Evolutionary conservation across 75 land plant species (phyloP).

Genomic region (Azolla pinnata): DNA sequence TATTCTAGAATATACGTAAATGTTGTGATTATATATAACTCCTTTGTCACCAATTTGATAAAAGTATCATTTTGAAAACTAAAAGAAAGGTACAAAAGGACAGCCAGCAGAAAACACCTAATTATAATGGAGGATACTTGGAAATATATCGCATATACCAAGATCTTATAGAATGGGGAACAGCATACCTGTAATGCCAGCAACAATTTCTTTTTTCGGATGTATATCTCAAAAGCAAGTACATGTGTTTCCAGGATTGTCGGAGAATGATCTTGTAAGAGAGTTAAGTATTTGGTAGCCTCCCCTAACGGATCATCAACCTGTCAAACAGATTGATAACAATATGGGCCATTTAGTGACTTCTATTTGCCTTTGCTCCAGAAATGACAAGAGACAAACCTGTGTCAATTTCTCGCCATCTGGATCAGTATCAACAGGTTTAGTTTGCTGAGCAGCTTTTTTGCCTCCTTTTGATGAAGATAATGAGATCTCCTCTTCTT

Average conservation of each 20-base stretch:
- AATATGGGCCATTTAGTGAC: too few relatives aligned
- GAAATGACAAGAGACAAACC: constrained; percentile 31
- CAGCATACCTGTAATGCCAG: constrained; percentile 82
- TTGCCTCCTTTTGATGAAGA: constrained; percentile 60
- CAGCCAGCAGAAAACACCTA: too few relatives aligned
- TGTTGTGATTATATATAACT: too few relatives aligned
- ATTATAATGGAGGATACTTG: not conserved
- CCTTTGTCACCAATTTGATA: too few relatives aligned
- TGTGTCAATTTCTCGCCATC: constrained; percentile 85
- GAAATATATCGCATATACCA: not conserved
- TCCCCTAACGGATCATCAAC: constrained; percentile 86
- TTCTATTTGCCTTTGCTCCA: too few relatives aligned
- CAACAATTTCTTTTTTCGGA: constrained; percentile 73
- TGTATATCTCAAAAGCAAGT: constrained; percentile 86
- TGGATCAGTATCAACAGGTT: constrained; percentile 85
- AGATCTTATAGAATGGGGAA: not conserved
- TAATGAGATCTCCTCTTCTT: constrained; percentile 53
- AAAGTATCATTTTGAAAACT: too few relatives aligned
- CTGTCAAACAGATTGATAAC: constrained; percentile 27
- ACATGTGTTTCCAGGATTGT: constrained; percentile 82
- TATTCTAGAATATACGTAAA: too few relatives aligned
- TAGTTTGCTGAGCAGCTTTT: constrained; percentile 38
- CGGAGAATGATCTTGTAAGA: constrained; percentile 78
- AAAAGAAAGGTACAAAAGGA: too few relatives aligned
- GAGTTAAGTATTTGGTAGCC: constrained; percentile 84